phyloP scores from a whole-genome alignment of 2,329 filamentous ascomycete genomes.

The Colletotrichum abscissum region DNA sequence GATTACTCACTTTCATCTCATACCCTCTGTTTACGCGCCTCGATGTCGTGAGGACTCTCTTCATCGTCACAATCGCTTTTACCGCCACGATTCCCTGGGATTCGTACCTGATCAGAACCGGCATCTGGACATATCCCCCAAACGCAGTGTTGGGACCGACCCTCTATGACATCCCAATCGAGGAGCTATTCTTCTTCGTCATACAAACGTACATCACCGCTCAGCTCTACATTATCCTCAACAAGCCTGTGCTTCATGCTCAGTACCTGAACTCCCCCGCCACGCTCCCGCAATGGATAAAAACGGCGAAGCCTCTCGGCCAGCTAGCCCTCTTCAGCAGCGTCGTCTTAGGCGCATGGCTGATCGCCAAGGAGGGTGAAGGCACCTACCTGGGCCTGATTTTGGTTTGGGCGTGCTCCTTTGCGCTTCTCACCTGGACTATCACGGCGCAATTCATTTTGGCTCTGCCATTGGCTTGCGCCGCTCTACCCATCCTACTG shows the following conservation, averaged over 20 bases:
- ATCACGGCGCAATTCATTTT: conserved; percentile 74
- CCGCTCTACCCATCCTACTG: conserved; percentile 67
- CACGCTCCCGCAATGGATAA: conserved; percentile 40
- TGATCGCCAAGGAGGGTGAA: conserved; percentile 56
- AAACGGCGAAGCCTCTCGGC: conserved; percentile 53
- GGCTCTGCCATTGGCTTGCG: conserved; percentile 67
- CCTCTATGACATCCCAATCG: conserved; percentile 73
- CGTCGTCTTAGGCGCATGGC: conserved; percentile 52
- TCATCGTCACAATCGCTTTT: conserved; percentile 73
- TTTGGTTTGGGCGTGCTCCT: conserved; percentile 74
- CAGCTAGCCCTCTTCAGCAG: conserved; percentile 62
- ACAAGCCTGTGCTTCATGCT: conserved; percentile 69
- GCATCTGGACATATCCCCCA: conserved; percentile 78
- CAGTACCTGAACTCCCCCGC: conserved; percentile 51
- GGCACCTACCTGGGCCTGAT: conserved; percentile 78
- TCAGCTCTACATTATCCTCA: conserved; percentile 74
- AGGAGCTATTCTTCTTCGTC: conserved; percentile 83
- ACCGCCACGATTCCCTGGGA: conserved; percentile 80
- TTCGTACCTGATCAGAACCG: conserved; percentile 75
- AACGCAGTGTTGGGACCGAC: conserved; percentile 72
- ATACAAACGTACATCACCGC: conserved; percentile 81
- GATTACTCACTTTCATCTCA: conserved; percentile 67
- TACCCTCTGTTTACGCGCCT: conserved; percentile 70
- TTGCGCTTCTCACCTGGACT: conserved; percentile 72
- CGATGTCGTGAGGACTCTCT: conserved; percentile 71